Percentiles rank a stretch among this genome's conserved stretches.
phyloP scores from a whole-genome alignment of 805 yeast species.

The Myxozyma vanderwaltii region DNA sequence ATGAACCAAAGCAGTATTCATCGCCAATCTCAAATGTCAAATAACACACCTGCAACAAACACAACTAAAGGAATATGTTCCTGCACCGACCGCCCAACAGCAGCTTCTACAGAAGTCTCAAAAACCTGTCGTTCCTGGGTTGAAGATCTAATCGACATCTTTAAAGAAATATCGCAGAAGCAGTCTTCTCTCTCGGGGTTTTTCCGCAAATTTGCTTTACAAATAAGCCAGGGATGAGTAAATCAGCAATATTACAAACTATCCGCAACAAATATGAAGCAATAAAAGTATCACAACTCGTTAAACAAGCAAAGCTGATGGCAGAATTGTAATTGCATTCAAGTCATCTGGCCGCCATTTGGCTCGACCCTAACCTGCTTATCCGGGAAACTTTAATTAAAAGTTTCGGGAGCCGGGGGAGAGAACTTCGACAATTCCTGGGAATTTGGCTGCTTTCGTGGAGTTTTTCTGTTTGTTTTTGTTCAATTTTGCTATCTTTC shows the following conservation, averaged over 20 bases:
- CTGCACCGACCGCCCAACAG: slow-evolving; percentile 28
- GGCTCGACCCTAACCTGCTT: neutral
- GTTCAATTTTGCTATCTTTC: neutral
- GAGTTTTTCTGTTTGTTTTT: neutral
- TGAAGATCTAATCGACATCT: slow-evolving; percentile 10
- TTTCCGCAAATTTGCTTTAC: neutral
- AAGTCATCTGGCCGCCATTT: neutral
- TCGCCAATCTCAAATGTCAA: neutral
- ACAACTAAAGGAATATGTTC: slow-evolving; percentile 27
- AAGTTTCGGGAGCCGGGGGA: neutral
- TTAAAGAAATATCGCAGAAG: neutral
- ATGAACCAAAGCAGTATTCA: too few species aligned
- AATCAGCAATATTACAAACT: neutral
- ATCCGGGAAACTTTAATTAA: neutral
- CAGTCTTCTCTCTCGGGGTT: neutral
- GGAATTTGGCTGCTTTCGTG: neutral
- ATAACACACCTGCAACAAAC: slow-evolving; percentile 24
- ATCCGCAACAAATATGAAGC: too few species aligned
- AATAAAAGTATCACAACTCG: too few species aligned
- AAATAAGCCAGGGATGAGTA: neutral
- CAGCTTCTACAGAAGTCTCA: slow-evolving; percentile 29
- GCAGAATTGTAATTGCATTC: neutral
- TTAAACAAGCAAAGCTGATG: neutral
- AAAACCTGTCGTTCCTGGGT: slow-evolving; percentile 16
- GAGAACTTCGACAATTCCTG: neutral